phyloP scores from a whole-genome alignment of 192 early-diverging fungal genomes.

The Paraglomus brasilianum region DNA sequence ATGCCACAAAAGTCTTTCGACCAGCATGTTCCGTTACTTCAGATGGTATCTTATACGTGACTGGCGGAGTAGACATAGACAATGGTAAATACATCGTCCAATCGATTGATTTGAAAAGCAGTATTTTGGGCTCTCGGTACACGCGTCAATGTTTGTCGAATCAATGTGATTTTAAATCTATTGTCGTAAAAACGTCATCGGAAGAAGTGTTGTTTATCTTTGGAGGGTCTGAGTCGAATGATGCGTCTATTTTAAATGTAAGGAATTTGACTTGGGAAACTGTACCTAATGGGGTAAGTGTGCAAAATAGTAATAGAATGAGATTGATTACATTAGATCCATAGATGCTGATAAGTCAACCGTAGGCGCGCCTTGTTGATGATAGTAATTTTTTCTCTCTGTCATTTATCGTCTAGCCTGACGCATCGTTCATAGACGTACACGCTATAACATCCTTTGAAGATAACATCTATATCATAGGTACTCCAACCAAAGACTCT shows the following conservation, averaged over 20 bases:
- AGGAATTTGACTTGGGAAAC: background rate
- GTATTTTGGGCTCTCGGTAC: too few species aligned
- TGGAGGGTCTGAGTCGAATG: background rate
- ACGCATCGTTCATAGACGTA: too few species aligned
- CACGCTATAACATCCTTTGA: background rate
- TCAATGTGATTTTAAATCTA: background rate
- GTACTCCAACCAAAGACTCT: background rate
- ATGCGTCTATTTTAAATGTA: constrained; percentile 3
- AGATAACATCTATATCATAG: constrained; percentile 2
- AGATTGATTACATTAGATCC: too few species aligned
- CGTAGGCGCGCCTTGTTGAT: too few species aligned
- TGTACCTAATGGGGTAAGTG: background rate
- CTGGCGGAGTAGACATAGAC: background rate
- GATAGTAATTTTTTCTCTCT: too few species aligned
- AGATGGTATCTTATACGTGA: background rate
- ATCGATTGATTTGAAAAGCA: background rate
- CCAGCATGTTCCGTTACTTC: background rate
- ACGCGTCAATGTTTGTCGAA: background rate
- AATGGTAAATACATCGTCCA: background rate
- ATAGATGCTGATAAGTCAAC: too few species aligned
- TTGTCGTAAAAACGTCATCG: background rate
- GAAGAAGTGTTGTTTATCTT: background rate
- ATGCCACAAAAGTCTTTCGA: background rate
- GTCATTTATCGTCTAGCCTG: too few species aligned
- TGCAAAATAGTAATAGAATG: background rate